Conservation (phyloP, 768 basidiomycete species). For the Pholiota conissans region DNA sequence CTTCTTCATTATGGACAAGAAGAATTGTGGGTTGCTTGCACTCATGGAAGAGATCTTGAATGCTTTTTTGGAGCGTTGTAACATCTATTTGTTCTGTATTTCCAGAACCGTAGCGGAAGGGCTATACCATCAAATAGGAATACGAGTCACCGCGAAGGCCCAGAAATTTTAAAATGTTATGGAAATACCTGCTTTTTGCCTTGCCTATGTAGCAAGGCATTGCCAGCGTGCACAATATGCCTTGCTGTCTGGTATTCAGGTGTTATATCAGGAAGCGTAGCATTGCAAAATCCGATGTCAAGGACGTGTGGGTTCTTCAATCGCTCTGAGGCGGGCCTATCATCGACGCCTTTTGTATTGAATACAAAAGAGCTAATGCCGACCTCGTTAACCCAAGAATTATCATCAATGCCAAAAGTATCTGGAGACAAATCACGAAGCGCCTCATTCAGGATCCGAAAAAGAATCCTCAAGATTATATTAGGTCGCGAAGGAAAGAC, state of each 20-base stretch:
- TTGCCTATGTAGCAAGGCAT: constrained; percentile 18
- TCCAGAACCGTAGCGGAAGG: constrained; percentile 29
- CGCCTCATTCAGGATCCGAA: constrained; percentile 18
- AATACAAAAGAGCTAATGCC: constrained; percentile 27
- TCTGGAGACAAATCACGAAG: constrained; percentile 10
- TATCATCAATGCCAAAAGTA: constrained; percentile 20
- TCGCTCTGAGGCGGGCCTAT: constrained; percentile 19
- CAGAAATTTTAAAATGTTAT: background rate
- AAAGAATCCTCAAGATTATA: constrained; percentile 19
- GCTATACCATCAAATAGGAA: background rate
- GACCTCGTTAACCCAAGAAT: constrained; percentile 20
- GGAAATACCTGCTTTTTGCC: constrained; percentile 4
- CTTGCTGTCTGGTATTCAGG: constrained; percentile 15
- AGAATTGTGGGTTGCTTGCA: constrained; percentile 37
- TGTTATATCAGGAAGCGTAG: constrained; percentile 16
- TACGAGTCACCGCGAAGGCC: too few species aligned
- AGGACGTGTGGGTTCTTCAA: constrained; percentile 24
- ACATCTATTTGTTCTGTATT: constrained; percentile 18
- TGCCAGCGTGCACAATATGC: constrained; percentile 24
- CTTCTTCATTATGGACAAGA: constrained; percentile 44
- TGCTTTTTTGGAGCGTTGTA: constrained; percentile 14
- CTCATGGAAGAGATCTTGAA: constrained; percentile 24
- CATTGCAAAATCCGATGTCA: constrained; percentile 39
- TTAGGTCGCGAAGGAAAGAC: background rate
- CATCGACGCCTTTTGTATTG: constrained; percentile 25